phyloP scores from a whole-genome alignment of 2,329 filamentous ascomycete species.

The Penicillium olsonii region DNA sequence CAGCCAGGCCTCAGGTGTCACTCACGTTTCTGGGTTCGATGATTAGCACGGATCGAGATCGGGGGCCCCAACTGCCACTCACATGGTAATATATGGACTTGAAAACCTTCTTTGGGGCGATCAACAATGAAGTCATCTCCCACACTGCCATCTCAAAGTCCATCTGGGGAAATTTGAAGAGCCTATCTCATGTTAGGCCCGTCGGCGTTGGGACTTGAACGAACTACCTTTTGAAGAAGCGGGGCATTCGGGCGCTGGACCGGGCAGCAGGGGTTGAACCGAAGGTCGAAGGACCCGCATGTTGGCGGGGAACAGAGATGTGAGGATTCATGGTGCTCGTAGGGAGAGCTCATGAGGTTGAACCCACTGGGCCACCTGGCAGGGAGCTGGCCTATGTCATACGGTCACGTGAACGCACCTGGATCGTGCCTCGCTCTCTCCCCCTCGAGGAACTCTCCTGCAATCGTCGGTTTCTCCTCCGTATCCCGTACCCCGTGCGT shows the following conservation, averaged over 20 bases:
- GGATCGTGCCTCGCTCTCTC: too few species aligned
- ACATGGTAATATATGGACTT: slow-evolving; percentile 71
- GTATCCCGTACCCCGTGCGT: too few species aligned
- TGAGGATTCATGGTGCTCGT: slow-evolving; percentile 57
- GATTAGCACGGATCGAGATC: slow-evolving; percentile 12
- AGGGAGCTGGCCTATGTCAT: not conserved
- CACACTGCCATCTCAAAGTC: slow-evolving; percentile 73
- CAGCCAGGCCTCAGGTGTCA: not conserved
- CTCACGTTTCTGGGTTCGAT: slow-evolving; percentile 42
- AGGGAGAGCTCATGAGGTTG: slow-evolving; percentile 1
- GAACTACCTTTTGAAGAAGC: slow-evolving; percentile 65
- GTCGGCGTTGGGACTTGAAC: not conserved
- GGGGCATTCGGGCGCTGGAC: slow-evolving; percentile 61
- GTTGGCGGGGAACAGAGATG: slow-evolving; percentile 61
- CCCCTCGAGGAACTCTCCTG: too few species aligned
- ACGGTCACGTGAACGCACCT: not conserved
- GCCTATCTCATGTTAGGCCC: slow-evolving; percentile 36
- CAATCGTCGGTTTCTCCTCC: too few species aligned
- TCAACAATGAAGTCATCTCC: slow-evolving; percentile 70
- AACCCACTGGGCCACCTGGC: too few species aligned
- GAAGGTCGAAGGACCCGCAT: slow-evolving; percentile 56
- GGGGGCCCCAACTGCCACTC: slow-evolving; percentile 28
- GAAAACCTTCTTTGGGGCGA: slow-evolving; percentile 71
- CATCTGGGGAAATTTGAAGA: slow-evolving; percentile 74
- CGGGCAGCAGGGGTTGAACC: slow-evolving; percentile 54